phyloP scores from a whole-genome alignment of 352 stramenopile species.

The Globisporangium spinosum region DNA sequence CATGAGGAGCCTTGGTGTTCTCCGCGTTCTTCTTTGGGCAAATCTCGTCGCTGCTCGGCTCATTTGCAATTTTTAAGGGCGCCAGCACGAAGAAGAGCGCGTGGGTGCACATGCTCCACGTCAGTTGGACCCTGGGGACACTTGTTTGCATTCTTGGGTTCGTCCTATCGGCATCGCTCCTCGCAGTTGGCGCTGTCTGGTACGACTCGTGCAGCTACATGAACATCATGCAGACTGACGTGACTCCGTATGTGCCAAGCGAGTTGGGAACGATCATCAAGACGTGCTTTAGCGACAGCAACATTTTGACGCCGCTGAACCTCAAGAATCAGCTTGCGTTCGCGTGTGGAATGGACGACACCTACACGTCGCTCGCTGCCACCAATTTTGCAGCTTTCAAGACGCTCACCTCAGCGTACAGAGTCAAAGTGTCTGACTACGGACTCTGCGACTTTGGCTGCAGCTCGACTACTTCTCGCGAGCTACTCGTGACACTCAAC shows the following conservation, averaged over 20 bases:
- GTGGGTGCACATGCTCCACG: constrained; percentile 74
- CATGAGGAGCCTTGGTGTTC: constrained; percentile 62
- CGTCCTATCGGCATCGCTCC: constrained; percentile 60
- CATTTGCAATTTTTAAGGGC: constrained; percentile 71
- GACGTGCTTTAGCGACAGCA: constrained; percentile 68
- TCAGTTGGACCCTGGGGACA: constrained; percentile 67
- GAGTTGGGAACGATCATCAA: constrained; percentile 57
- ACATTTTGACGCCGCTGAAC: constrained; percentile 49
- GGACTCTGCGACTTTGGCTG: constrained; percentile 64
- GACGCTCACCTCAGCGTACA: constrained; percentile 41
- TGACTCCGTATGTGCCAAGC: constrained; percentile 67
- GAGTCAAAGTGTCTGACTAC: constrained; percentile 43
- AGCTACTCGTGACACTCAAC: constrained; percentile 39
- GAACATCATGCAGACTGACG: constrained; percentile 68
- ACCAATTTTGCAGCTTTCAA: constrained; percentile 39
- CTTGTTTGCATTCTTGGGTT: constrained; percentile 81
- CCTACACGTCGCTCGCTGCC: constrained; percentile 38
- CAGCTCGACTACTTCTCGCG: constrained; percentile 45
- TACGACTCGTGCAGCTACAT: constrained; percentile 83
- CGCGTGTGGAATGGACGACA: constrained; percentile 64
- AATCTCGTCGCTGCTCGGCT: constrained; percentile 57
- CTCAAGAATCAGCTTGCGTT: constrained; percentile 50
- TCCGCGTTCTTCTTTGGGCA: constrained; percentile 76
- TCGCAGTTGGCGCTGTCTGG: constrained; percentile 74
- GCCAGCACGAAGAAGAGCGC: constrained; percentile 68